Base-by-base conservation (phyloP, 108 stramenopile genomes). In the Nitzschia sp. region DNA sequence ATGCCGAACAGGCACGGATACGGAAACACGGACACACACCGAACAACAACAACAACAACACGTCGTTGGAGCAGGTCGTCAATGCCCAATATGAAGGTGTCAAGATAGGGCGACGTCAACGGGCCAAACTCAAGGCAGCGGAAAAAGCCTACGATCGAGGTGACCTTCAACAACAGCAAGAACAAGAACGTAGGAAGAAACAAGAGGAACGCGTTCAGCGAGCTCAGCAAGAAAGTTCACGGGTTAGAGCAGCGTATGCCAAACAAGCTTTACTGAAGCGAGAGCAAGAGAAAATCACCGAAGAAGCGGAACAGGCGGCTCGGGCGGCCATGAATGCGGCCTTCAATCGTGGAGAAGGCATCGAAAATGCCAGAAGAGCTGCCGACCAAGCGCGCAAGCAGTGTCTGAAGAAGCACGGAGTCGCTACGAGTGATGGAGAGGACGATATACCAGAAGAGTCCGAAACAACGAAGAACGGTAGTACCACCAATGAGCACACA, bases 261-360 rank as follows among this genome's bases (percentile, higher is more conserved):
- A 73, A 84, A 32, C 72, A 71, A 45, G 78, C 77, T 1, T 62
- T 89, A 15, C 64, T 55, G 9, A 58, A 80, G 32, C 63, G 88
- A 26, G 75, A 77, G 63, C 70, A 80, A 25, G 71, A 85, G 33
- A 44, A 66, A 17, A 62, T 83, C 0, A 59, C 80, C 53, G 80
- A 84, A 53, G 85, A 86, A 50, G 81, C 78, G 6, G 81, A 86
- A 50, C 57, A 60, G 21, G 76, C 76, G 2, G 58, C 73, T n/a
- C 72, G 88, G 45, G 61, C 45, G 19, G 88, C 88, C 17, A 82
- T 89, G 85, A 86, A 61, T 63, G 73, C 59, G 54, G 83, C 88
- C 1, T 85, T 89, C 52, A 72, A 80, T 58, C 60, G 73, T 46
- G 83, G 81, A 17, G 73, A 84, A 59, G 65, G 63, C 26, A 57